Base-by-base conservation (phyloP, 495 filamentous ascomycete species). In the Cercophora scortea region DNA sequence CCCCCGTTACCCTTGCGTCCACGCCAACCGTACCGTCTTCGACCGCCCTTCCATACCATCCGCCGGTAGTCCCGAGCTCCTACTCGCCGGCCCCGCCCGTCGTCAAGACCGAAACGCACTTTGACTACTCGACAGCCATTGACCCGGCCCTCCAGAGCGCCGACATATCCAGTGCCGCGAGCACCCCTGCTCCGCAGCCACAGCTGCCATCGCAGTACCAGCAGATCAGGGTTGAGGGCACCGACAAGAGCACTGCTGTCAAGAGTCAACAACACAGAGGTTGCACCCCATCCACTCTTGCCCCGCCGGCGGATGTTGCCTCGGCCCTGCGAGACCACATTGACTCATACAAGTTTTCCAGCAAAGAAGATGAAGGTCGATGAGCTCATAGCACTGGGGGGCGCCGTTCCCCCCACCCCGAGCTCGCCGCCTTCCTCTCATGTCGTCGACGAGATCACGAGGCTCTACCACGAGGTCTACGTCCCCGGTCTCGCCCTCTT, bases 391-490 rank as follows among this genome's bases (percentile, higher is more conserved):
- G 73, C 81, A 41, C 67, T 88, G 34, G 77, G 81, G 57, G 85
- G 84, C 47, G 66, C 80, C 40, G 69, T 78, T 38, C 85, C 86
- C 51, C 80, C 81, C 0, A 69, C 79, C 33, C 70, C 80, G 41
- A 78, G 81, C 58, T 74, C 80, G 44, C 75, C 79, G 42, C 62
- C 46, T 38, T 56, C 83, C 36, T 65, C 77, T 32, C 72, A 75
- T 1, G 70, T 72, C 25, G 62, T 85, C 34, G 81, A 86, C 53
- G 85, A 95, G 65, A 82, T 90, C 50, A 79, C 81, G 51, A 80
- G 80, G 52, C 74, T 93, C 10, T 95, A 88, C 68, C 72, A 79
- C 51, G 83, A 84, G 43, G 82, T 88, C 47, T 96, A 93, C 63
- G 81, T 81, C 15, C 79, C 80, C 1, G 89, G 86, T 19, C 81